A percentile compares a stretch with the other conserved stretches of the same genome.
Conservation (phyloP, 73 alveolate genomes). For the Paramecium tetraurelia region DNA sequence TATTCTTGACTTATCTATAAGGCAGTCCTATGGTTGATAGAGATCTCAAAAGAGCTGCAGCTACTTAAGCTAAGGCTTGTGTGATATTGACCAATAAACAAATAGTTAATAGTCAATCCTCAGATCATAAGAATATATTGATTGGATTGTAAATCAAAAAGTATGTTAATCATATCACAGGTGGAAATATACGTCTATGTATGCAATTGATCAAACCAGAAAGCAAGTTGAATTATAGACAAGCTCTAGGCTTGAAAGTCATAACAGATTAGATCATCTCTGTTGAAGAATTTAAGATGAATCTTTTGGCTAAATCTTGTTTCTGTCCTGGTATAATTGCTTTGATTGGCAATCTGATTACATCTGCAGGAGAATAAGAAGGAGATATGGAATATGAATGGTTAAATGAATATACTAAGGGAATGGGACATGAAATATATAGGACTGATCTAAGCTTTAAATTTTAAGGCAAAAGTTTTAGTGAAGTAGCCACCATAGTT, state of each 20-base stretch:
- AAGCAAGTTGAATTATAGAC: conserved; percentile 85
- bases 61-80: conserved; percentile 84
- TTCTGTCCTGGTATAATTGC: conserved; percentile 96
- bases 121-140: conserved; percentile 93
- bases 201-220: conserved; percentile 95
- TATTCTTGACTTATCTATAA: conserved; percentile 76
- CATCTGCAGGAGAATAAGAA: conserved; percentile 86
- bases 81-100: conserved; percentile 89
- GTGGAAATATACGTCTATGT: conserved; percentile 78
- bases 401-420: conserved; percentile 90
- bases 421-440: conserved; percentile 96
- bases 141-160: conserved; percentile 88
- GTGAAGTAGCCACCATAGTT: conserved; percentile 83
- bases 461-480: conserved; percentile 81
- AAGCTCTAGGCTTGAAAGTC: conserved; percentile 67
- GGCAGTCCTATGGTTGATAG: conserved; percentile 75
- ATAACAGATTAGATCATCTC: conserved; percentile 76
- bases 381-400: conserved; percentile 84
- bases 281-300: conserved; percentile 78
- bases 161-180: conserved; percentile 80
- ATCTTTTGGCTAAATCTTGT: conserved; percentile 89
- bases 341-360: conserved; percentile 73
- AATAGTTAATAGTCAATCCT: conserved; percentile 83
- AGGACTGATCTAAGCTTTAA: conserved; percentile 70
- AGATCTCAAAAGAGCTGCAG: conserved; percentile 89